A percentile compares a stretch with the other conserved stretches of the same genome.
phyloP scores from a whole-genome alignment of 768 basidiomycete species.

The Tricholoma matsutake region DNA sequence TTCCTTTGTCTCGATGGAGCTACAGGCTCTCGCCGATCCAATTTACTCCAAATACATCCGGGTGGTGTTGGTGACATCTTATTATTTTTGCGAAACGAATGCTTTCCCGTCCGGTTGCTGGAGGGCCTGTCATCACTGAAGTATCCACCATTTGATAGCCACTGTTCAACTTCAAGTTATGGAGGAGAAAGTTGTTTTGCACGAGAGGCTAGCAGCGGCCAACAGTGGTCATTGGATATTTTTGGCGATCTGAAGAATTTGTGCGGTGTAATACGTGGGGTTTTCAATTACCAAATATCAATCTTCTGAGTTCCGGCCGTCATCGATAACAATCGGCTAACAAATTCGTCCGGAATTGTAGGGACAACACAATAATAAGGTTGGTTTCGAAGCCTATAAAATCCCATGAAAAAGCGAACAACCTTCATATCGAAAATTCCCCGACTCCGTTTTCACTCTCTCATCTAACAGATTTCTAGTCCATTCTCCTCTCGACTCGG shows the following conservation, averaged over 20 bases:
- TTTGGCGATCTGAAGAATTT: neutral
- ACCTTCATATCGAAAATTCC: conserved; percentile 4
- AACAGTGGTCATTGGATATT: neutral
- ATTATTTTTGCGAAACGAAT: neutral
- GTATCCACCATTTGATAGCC: too few species aligned
- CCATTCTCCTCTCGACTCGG: neutral
- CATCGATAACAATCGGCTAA: conserved; percentile 14
- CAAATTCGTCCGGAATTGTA: neutral
- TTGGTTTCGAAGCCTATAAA: neutral
- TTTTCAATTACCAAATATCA: neutral
- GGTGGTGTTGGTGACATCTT: neutral
- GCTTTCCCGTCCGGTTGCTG: neutral
- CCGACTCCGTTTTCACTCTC: neutral
- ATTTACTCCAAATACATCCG: neutral
- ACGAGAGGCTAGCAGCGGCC: too few species aligned
- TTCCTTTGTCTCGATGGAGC: neutral
- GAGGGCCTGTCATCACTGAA: neutral
- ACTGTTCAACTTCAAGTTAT: too few species aligned
- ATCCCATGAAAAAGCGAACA: neutral
- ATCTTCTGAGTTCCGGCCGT: conserved; percentile 22
- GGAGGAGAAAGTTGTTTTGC: too few species aligned
- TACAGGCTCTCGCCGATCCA: neutral
- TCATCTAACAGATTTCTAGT: too few species aligned
- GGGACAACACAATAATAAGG: neutral
- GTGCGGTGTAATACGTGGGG: neutral